phyloP scores from a whole-genome alignment of 768 basidiomycete species.

The Piloderma croceum region DNA sequence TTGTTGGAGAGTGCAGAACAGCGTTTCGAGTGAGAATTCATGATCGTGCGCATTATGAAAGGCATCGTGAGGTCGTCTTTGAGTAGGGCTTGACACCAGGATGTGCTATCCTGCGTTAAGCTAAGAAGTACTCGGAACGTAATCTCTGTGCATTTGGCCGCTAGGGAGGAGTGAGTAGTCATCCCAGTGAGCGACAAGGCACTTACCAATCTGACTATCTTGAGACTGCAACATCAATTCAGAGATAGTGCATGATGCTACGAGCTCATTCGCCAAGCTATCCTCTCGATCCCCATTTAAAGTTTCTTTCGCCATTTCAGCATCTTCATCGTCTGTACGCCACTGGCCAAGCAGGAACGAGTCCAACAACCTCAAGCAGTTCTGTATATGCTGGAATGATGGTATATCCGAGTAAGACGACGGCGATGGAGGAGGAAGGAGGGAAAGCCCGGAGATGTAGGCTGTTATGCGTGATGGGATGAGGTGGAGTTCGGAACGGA shows the following conservation, averaged over 20 bases:
- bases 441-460: conserved; percentile 35
- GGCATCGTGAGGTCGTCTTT: conserved; percentile 41
- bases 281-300: conserved; percentile 35
- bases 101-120: conserved; percentile 55
- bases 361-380: conserved; percentile 58
- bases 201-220: conserved; percentile 2
- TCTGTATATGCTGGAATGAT: conserved; percentile 43
- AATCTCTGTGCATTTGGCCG: conserved; percentile 47
- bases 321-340: conserved; percentile 24
- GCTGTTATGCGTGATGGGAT: conserved; percentile 34
- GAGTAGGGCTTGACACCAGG: conserved; percentile 52
- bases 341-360: conserved; percentile 58
- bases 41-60: conserved; percentile 43
- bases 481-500: conserved; percentile 34
- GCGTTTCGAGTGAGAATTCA: conserved; percentile 29
- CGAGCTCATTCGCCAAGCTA: conserved; percentile 43
- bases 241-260: conserved; percentile 47
- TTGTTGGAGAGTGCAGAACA: conserved; percentile 11
- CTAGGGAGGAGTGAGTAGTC: conserved; percentile 19
- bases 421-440: conserved; percentile 28
- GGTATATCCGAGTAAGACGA: conserved; percentile 18
- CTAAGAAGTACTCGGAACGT: conserved; percentile 65
- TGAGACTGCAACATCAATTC: conserved; percentile 28
- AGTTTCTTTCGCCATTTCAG: conserved; percentile 10
- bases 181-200: not conserved